A percentile compares a stretch with the other conserved stretches of the same genome.
Conservation (phyloP, 164 flowering plant species). For the Liquidambar formosana region DNA sequence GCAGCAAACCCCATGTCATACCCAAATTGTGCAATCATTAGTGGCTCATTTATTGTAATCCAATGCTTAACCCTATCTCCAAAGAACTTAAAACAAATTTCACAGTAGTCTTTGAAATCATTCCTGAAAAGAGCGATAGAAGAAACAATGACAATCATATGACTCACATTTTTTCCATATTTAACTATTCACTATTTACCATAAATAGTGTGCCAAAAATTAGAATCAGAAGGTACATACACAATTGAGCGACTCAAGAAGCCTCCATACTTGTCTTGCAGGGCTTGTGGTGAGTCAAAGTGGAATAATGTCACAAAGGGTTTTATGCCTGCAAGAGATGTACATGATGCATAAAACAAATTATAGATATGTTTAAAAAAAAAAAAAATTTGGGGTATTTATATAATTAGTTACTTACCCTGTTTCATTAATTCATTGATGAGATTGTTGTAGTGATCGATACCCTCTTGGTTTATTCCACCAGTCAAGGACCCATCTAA, state of each 20-base stretch:
- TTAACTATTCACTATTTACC: no score
- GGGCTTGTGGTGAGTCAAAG: conserved; percentile 32
- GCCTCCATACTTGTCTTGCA: conserved; percentile 33
- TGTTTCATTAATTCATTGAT: conserved; percentile 29
- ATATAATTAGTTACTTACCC: conserved; percentile 18
- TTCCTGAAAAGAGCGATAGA: conserved; percentile 13
- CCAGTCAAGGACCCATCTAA: conserved; percentile 20
- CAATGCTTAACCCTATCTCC: conserved; percentile 47
- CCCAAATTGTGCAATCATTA: conserved; percentile 15
- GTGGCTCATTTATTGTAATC: conserved; percentile 49
- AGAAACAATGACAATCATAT: neutral
- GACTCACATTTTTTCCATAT: neutral
- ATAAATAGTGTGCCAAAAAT: no score
- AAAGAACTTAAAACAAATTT: conserved; percentile 31
- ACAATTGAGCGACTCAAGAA: conserved; percentile 23
- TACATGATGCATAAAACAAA: neutral
- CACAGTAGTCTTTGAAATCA: conserved; percentile 36
- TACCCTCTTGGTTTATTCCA: conserved; percentile 34
- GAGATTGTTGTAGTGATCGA: conserved; percentile 37
- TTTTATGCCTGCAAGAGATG: conserved; percentile 22
- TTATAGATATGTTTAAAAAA: neutral
- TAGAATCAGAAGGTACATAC: conserved; percentile 10
- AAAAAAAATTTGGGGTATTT: neutral
- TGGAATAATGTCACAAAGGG: conserved; percentile 40
- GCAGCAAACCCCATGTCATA: conserved; percentile 16